Percentiles rank a stretch among this genome's conserved stretches.
Evolutionary conservation across 352 stramenopile genomes (phyloP).

Genomic region (Globisporangium barbulae): DNA sequence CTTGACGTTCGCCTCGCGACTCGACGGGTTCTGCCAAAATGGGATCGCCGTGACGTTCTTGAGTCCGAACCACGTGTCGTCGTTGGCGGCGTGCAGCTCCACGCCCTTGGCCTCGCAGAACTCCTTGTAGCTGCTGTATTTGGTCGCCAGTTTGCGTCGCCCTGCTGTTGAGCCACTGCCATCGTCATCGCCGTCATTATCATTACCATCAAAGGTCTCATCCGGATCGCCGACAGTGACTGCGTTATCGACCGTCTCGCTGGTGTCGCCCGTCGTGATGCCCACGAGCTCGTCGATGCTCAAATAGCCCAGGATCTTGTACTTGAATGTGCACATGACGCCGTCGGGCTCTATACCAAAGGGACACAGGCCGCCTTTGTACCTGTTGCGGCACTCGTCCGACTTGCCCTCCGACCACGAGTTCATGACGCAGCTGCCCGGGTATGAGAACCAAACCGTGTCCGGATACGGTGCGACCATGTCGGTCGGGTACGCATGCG

Average conservation of each 20-base stretch:
- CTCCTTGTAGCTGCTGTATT: slow-evolving; percentile 38
- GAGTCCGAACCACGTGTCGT: slow-evolving; percentile 48
- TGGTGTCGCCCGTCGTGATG: slow-evolving; percentile 41
- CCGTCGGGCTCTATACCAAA: slow-evolving; percentile 57
- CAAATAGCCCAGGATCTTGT: slow-evolving; percentile 60
- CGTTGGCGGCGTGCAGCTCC: slow-evolving; percentile 54
- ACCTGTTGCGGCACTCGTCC: slow-evolving; percentile 29
- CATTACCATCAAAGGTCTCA: neutral
- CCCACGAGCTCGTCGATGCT: slow-evolving; percentile 66
- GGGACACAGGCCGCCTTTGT: slow-evolving; percentile 48
- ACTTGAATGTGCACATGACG: slow-evolving; percentile 68
- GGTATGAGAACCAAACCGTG: slow-evolving; percentile 77
- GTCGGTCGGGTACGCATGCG: slow-evolving; percentile 48
- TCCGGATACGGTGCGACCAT: slow-evolving; percentile 58
- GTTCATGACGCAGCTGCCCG: slow-evolving; percentile 54
- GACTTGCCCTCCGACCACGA: slow-evolving; percentile 45
- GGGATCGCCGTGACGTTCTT: slow-evolving; percentile 43
- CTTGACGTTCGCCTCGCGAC: slow-evolving; percentile 44
- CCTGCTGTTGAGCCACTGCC: neutral
- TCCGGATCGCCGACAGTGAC: slow-evolving; percentile 3
- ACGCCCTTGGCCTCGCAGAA: slow-evolving; percentile 46
- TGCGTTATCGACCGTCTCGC: neutral
- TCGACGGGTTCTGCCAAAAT: slow-evolving; percentile 59
- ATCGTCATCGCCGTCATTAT: neutral
- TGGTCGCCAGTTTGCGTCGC: neutral